Conservation (phyloP, 768 basidiomycete species). For the Suillus tomentosus region DNA sequence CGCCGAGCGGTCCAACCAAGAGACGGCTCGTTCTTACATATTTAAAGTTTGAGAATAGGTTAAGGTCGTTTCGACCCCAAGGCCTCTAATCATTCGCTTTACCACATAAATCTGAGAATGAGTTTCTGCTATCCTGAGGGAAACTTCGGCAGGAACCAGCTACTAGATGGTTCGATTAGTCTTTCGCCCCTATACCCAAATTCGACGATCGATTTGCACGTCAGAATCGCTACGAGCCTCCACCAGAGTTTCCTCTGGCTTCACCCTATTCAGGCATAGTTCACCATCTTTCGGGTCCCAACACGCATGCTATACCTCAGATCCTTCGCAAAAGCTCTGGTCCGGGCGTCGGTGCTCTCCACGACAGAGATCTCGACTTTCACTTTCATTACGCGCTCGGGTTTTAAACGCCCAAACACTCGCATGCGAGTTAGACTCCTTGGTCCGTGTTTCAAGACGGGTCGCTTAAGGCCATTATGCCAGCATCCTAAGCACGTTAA, state of each 20-base stretch:
- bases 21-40: constrained; percentile 58
- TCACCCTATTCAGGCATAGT: constrained; percentile 89
- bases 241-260: constrained; percentile 97
- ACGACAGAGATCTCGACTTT: constrained; percentile 63
- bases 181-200: constrained; percentile 96
- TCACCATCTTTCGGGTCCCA: constrained; percentile 91
- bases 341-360: constrained; percentile 76
- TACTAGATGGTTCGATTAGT: constrained; percentile 95
- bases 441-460: constrained; percentile 86
- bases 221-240: constrained; percentile 95
- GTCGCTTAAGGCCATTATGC: constrained; percentile 78
- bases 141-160: constrained; percentile 93
- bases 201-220: constrained; percentile 95
- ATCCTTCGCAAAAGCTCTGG: constrained; percentile 72
- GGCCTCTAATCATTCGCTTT: constrained; percentile 92
- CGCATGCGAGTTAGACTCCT: constrained; percentile 84
- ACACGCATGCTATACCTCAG: constrained; percentile 82
- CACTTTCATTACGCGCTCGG: constrained; percentile 71
- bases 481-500: constrained; percentile 68
- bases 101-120: constrained; percentile 63
- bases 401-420: constrained; percentile 75
- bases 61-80: constrained; percentile 88
- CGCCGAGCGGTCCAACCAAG: constrained; percentile 51
- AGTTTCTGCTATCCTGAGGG: constrained; percentile 74
- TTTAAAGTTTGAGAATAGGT: constrained; percentile 79